Conservation (phyloP, 1,284 basidiomycete genomes). For the Marasmius fiardii region DNA sequence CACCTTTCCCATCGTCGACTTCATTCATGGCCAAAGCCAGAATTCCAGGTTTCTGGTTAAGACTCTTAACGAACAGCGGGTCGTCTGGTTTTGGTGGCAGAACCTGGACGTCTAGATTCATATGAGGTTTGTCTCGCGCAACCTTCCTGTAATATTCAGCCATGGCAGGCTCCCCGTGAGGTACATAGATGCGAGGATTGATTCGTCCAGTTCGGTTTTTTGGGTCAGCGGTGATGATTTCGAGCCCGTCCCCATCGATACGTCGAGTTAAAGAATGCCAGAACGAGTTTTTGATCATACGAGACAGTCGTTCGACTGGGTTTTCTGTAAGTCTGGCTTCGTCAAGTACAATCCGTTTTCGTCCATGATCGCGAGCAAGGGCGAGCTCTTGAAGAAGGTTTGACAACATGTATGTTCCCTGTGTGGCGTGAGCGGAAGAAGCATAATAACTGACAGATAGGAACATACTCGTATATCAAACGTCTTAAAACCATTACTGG, state of each 20-base stretch:
- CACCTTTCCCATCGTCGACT: constrained; percentile 75
- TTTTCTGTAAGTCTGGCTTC: constrained; percentile 96
- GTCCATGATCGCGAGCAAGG: constrained; percentile 91
- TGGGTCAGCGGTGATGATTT: constrained; percentile 95
- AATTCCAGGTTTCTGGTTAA: constrained; percentile 93
- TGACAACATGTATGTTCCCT: constrained; percentile 98
- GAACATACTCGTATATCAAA: constrained; percentile 89
- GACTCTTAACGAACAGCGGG: constrained; percentile 85
- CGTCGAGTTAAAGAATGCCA: constrained; percentile 97
- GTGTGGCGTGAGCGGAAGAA: constrained; percentile 1
- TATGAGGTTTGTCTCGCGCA: constrained; percentile 81
- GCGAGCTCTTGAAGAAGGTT: constrained; percentile 99
- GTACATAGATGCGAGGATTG: constrained; percentile 93
- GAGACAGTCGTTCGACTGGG: constrained; percentile 92
- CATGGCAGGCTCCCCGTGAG: constrained; percentile 90
- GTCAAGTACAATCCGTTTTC: constrained; percentile 97
- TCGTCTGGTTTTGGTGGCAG: constrained; percentile 86
- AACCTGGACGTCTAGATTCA: constrained; percentile 89
- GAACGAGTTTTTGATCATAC: constrained; percentile 98
- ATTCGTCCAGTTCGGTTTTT: constrained; percentile 89
- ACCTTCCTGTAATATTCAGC: constrained; percentile 88
- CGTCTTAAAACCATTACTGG: constrained; percentile 96
- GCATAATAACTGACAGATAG: constrained; percentile 3
- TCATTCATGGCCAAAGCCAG: constrained; percentile 95
- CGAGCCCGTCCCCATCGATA: constrained; percentile 95